Conservation (phyloP, 1,139 yeast species). For the Tardiomyces digboiensis region DNA sequence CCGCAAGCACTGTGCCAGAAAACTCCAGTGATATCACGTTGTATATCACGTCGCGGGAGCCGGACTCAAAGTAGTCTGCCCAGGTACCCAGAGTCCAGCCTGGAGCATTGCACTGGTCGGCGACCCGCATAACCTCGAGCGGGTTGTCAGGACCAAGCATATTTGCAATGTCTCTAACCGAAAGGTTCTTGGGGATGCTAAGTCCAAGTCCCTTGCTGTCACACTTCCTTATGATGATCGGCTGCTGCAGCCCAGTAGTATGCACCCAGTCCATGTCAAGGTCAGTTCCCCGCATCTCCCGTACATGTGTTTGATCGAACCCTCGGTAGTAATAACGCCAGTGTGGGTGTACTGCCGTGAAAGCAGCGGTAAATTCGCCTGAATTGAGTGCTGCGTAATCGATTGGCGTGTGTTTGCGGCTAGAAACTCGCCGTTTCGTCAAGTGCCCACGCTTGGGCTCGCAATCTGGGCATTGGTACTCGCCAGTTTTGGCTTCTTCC, state of each 20-base stretch:
- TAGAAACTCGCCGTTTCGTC: slow-evolving; percentile 43
- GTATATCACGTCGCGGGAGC: slow-evolving; percentile 53
- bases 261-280: slow-evolving; percentile 34
- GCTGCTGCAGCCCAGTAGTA: slow-evolving; percentile 16
- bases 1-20: slow-evolving; percentile 46
- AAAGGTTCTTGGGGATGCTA: slow-evolving; percentile 34
- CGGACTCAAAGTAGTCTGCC: slow-evolving; percentile 58
- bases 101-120: slow-evolving; percentile 53
- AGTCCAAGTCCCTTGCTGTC: slow-evolving; percentile 31
- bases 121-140: slow-evolving; percentile 85
- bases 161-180: slow-evolving; percentile 49
- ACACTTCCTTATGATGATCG: slow-evolving; percentile 29
- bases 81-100: slow-evolving; percentile 69
- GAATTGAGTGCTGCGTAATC: slow-evolving; percentile 78
- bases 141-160: slow-evolving; percentile 53
- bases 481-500: slow-evolving; percentile 33
- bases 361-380: slow-evolving; percentile 46
- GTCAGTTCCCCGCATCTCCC: slow-evolving; percentile 22
- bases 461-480: slow-evolving; percentile 51
- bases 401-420: slow-evolving; percentile 42
- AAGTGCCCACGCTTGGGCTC: slow-evolving; percentile 41
- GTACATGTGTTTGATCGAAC: slow-evolving; percentile 7
- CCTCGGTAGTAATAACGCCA: slow-evolving; percentile 1
- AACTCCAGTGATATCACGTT: slow-evolving; percentile 81
- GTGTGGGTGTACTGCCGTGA: slow-evolving; percentile 7